Conservation (phyloP, 2,329 filamentous ascomycete genomes). For the Pseudopyricularia cyperi region DNA sequence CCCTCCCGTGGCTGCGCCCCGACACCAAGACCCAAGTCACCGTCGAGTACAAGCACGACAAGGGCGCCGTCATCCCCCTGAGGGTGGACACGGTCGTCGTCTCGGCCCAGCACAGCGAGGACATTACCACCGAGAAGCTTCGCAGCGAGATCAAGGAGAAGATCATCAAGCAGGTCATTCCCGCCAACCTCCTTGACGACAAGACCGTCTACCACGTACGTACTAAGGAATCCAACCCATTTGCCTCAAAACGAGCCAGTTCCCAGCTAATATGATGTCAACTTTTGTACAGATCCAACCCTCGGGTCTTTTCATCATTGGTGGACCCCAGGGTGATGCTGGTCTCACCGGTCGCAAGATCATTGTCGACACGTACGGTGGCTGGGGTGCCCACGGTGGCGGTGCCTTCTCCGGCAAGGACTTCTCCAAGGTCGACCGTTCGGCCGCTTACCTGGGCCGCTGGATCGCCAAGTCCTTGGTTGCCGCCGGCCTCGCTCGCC, state of each 20-base stretch:
- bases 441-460: slow-evolving; percentile 89
- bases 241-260: not conserved
- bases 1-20: slow-evolving; percentile 85
- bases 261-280: slow-evolving; percentile 15
- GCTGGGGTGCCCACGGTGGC: slow-evolving; percentile 98
- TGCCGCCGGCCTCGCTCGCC: slow-evolving; percentile 74
- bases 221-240: slow-evolving; percentile 9
- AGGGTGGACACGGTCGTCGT: slow-evolving; percentile 96
- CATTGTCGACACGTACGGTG: slow-evolving; percentile 98
- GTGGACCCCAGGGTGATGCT: slow-evolving; percentile 96
- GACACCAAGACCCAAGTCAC: slow-evolving; percentile 99
- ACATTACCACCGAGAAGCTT: slow-evolving; percentile 81
- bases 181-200: slow-evolving; percentile 81
- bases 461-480: slow-evolving; percentile 99
- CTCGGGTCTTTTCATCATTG: slow-evolving; percentile 96
- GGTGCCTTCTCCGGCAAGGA: slow-evolving; percentile 99
- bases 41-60: slow-evolving; percentile 95
- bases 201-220: slow-evolving; percentile 88
- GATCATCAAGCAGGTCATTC: slow-evolving; percentile 93
- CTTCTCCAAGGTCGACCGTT: slow-evolving; percentile 99
- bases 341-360: slow-evolving; percentile 99
- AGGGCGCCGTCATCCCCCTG: slow-evolving; percentile 80
- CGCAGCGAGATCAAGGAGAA: slow-evolving; percentile 93
- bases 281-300: slow-evolving; percentile 59
- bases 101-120: slow-evolving; percentile 83